Conservation (phyloP, 768 basidiomycete genomes). For the Mycena vulgaris region DNA sequence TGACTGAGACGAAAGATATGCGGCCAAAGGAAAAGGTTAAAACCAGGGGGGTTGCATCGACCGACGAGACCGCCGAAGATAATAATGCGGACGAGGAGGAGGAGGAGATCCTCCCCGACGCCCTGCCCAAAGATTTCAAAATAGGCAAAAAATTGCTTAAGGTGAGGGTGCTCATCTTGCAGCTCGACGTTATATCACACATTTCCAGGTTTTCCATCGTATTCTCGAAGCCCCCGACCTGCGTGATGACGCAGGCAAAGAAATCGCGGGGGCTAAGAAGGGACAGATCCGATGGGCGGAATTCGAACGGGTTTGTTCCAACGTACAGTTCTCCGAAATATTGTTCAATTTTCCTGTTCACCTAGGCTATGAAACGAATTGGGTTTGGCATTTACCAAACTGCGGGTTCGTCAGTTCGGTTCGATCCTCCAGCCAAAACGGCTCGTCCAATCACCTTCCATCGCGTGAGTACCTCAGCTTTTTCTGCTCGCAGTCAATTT, state of each 20-base stretch:
- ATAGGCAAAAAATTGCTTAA: constrained; percentile 34
- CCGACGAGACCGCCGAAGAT: neutral
- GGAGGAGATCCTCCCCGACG: constrained; percentile 30
- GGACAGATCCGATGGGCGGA: constrained; percentile 39
- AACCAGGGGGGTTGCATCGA: neutral
- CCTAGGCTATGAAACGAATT: constrained; percentile 34
- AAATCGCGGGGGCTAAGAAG: constrained; percentile 16
- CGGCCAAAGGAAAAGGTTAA: constrained; percentile 30
- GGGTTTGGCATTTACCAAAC: constrained; percentile 34
- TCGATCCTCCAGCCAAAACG: constrained; percentile 35
- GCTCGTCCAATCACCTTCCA: constrained; percentile 38
- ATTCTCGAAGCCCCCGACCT: constrained; percentile 28
- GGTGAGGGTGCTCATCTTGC: neutral
- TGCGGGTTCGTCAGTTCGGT: constrained; percentile 37
- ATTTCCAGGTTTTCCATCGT: constrained; percentile 24
- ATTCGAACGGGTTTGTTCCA: constrained; percentile 31
- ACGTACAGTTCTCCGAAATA: neutral
- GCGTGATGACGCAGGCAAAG: neutral
- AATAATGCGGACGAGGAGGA: constrained; percentile 13
- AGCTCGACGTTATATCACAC: neutral
- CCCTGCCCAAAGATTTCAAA: constrained; percentile 33
- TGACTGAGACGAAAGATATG: constrained; percentile 7
- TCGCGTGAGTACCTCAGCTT: constrained; percentile 22
- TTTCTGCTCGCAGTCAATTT: neutral
- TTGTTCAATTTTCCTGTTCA: neutral